Evolutionary conservation across 148 eudicot genomes (phyloP).

Genomic region (Silene conica): DNA sequence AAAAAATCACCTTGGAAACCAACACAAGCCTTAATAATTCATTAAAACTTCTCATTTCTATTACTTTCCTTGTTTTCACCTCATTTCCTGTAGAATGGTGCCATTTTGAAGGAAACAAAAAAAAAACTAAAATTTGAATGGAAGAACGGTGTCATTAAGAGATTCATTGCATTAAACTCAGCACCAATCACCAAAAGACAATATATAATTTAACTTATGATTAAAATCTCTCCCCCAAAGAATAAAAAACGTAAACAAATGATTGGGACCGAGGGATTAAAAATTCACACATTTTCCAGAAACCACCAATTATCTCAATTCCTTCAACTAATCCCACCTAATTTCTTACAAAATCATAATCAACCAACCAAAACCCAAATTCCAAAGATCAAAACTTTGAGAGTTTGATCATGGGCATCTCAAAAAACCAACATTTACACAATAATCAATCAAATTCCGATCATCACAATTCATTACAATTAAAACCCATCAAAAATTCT

Average conservation of each 20-base stretch:
- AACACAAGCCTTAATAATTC: background rate
- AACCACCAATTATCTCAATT: constrained; percentile 10
- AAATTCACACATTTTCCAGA: background rate
- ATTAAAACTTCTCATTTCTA: background rate
- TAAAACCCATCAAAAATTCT: background rate
- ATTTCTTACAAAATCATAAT: constrained; percentile 6
- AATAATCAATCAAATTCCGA: background rate
- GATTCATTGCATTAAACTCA: background rate
- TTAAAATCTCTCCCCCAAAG: no score
- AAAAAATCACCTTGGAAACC: background rate
- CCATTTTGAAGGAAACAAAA: background rate
- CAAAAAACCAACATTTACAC: constrained; percentile 14
- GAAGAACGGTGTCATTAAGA: background rate
- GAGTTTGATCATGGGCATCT: constrained; percentile 16
- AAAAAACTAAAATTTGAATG: background rate
- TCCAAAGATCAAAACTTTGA: constrained; percentile 11
- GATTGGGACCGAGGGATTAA: no score
- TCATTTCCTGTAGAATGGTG: background rate
- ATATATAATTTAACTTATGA: no score
- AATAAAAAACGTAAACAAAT: no score
- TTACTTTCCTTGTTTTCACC: background rate
- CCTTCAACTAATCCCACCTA: constrained; percentile 10
- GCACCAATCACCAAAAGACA: background rate
- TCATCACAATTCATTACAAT: background rate
- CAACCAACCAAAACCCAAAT: constrained; percentile 13